Percentiles rank a stretch among this genome's conserved stretches.
phyloP scores from a whole-genome alignment of 495 filamentous ascomycete genomes.

The Talaromyces trachyspermus region DNA sequence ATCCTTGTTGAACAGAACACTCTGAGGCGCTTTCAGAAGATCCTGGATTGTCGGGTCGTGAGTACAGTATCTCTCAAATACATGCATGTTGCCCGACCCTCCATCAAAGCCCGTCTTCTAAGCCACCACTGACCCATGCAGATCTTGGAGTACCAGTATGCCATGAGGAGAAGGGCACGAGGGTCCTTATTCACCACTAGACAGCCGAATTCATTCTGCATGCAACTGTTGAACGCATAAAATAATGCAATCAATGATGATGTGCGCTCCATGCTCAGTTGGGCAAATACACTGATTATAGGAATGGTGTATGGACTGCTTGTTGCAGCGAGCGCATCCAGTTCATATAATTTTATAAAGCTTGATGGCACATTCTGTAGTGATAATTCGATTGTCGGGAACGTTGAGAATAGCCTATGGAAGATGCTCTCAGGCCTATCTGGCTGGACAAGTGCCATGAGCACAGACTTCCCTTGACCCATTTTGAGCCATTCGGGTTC shows the following conservation, averaged over 20 bases:
- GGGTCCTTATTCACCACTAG: conserved; percentile 26
- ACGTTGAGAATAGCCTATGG: conserved; percentile 14
- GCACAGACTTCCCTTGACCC: conserved; percentile 23
- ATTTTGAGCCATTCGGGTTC: conserved; percentile 31
- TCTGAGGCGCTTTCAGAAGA: neutral
- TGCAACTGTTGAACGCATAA: conserved; percentile 14
- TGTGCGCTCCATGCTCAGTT: neutral
- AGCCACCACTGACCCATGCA: conserved; percentile 26
- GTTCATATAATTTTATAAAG: neutral
- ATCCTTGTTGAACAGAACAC: neutral
- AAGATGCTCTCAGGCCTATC: conserved; percentile 30
- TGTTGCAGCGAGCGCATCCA: conserved; percentile 4
- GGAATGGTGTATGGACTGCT: conserved; percentile 22
- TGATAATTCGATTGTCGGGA: neutral
- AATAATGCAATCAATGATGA: conserved; percentile 1
- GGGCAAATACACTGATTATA: neutral
- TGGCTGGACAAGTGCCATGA: conserved; percentile 26
- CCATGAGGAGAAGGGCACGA: conserved; percentile 28
- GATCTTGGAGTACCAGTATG: conserved; percentile 30
- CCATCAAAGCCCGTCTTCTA: conserved; percentile 21
- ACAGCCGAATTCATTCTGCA: conserved; percentile 14
- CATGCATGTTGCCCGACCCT: conserved; percentile 32
- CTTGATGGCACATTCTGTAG: neutral
- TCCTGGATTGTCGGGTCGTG: neutral
- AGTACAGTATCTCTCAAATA: conserved; percentile 19